Percentiles rank a stretch among this genome's conserved stretches.
Evolutionary conservation across 306 rosid species (phyloP).

Genomic region (Astragalus glycyphyllos): DNA sequence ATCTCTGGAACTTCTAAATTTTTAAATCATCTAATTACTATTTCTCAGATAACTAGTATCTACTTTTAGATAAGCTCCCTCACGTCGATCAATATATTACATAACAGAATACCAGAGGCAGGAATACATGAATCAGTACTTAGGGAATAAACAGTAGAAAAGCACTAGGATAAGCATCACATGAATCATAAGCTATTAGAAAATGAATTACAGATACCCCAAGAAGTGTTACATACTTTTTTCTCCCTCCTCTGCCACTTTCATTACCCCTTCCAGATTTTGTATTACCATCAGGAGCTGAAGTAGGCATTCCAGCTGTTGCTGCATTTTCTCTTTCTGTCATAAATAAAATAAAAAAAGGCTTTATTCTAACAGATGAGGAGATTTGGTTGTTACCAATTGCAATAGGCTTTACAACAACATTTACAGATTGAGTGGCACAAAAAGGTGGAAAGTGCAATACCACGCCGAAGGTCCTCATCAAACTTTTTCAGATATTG

Average conservation of each 20-base stretch:
- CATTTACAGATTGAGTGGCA: constrained; percentile 15
- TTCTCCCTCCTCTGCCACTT: constrained; percentile 86
- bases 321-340: constrained; percentile 74
- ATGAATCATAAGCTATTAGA: constrained; percentile 26
- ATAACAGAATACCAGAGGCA: constrained; percentile 21
- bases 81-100: constrained; percentile 10
- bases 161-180: constrained; percentile 22
- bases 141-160: constrained; percentile 18
- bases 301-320: constrained; percentile 57
- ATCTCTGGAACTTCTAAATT: not conserved
- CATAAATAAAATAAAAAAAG: constrained; percentile 36
- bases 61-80: constrained; percentile 5
- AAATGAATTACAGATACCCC: constrained; percentile 17
- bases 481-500: constrained; percentile 86
- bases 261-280: constrained; percentile 74
- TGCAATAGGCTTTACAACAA: constrained; percentile 13
- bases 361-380: constrained; percentile 15
- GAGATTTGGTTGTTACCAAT: constrained; percentile 9
- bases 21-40: constrained; percentile 1
- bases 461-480: constrained; percentile 89
- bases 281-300: constrained; percentile 57
- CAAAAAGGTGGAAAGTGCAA: constrained; percentile 36
- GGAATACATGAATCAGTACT: constrained; percentile 2
- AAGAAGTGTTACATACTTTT: constrained; percentile 59
- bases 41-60: constrained; percentile 14